These are phyloP conservation scores for Acanthamoeba royreba DNA, from an alignment of 208 protist species.

Conservation along the genomic window DNA sequence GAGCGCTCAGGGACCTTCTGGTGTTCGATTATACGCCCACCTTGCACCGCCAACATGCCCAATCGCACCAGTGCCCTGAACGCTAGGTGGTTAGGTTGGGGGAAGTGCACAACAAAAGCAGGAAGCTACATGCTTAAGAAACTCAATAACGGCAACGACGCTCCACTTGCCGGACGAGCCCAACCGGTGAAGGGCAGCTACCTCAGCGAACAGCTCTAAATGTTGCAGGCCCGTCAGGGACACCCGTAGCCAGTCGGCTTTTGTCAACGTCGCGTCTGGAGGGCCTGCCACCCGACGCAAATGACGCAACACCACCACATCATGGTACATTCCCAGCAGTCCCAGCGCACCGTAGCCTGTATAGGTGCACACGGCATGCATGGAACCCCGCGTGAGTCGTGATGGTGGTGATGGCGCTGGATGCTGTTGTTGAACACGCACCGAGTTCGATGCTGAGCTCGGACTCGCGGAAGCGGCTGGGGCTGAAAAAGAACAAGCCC, in stretches of 20 bases:
- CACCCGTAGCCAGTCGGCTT: neutral
- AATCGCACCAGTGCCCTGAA: neutral
- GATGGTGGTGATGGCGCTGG: neutral
- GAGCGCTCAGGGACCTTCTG: neutral
- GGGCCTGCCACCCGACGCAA: neutral
- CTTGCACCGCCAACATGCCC: neutral
- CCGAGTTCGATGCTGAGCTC: neutral
- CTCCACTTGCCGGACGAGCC: neutral
- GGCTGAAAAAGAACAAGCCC: neutral
- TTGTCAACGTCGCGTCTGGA: neutral
- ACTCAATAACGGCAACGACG: neutral
- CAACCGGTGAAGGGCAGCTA: neutral
- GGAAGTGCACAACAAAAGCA: neutral
- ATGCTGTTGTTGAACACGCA: neutral
- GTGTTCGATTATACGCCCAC: neutral
- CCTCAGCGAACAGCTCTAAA: neutral
- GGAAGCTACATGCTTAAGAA: neutral
- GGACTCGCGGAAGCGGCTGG: neutral
- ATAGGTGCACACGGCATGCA: neutral
- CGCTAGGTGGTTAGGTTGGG: neutral
- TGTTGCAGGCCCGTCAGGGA: neutral
- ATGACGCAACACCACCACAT: neutral
- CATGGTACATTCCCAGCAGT: neutral
- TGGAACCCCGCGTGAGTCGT: no score
- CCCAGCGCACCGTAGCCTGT: neutral